These are phyloP conservation scores for Malus sylvestris DNA, from an alignment of 306 rosid genomes.

Conservation along the genomic window DNA sequence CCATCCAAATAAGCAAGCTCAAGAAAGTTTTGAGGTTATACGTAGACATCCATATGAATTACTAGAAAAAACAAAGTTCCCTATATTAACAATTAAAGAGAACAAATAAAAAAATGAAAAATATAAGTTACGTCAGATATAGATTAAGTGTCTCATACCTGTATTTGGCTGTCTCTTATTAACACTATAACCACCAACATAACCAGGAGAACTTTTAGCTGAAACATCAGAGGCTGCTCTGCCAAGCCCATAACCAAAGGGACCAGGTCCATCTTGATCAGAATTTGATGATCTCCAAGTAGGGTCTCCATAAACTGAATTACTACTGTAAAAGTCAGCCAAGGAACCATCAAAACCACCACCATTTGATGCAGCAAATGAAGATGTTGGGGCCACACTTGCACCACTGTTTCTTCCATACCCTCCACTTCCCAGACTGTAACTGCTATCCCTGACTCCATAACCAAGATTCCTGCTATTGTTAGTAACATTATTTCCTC, in stretches of 20 bases:
- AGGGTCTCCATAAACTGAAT: conserved; percentile 33
- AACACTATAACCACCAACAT: conserved; percentile 59
- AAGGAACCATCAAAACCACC: conserved; percentile 28
- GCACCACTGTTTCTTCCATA: conserved; percentile 48
- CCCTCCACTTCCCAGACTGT: conserved; percentile 45
- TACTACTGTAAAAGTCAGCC: conserved; percentile 17
- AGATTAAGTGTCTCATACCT: conserved; percentile 33
- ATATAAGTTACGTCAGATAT: neutral
- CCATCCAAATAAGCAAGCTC: neutral
- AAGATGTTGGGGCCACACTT: conserved; percentile 28
- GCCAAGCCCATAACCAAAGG: conserved; percentile 62
- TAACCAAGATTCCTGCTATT: conserved; percentile 38
- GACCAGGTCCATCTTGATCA: conserved; percentile 49
- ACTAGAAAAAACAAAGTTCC: neutral
- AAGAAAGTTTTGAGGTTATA: neutral
- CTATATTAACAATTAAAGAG: neutral
- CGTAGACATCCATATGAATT: neutral
- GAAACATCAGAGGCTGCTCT: conserved; percentile 66
- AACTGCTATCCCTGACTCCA: conserved; percentile 40
- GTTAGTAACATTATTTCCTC: conserved; percentile 41
- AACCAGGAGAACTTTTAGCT: conserved; percentile 55
- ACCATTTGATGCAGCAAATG: conserved; percentile 40
- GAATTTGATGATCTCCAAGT: conserved; percentile 62
- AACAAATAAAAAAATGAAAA: neutral
- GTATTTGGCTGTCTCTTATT: conserved; percentile 63